Evolutionary conservation across 176 grass and related monocot species (phyloP), one percentile per base, ranked within the genome.

Genomic region (Areca catechu): DNA sequence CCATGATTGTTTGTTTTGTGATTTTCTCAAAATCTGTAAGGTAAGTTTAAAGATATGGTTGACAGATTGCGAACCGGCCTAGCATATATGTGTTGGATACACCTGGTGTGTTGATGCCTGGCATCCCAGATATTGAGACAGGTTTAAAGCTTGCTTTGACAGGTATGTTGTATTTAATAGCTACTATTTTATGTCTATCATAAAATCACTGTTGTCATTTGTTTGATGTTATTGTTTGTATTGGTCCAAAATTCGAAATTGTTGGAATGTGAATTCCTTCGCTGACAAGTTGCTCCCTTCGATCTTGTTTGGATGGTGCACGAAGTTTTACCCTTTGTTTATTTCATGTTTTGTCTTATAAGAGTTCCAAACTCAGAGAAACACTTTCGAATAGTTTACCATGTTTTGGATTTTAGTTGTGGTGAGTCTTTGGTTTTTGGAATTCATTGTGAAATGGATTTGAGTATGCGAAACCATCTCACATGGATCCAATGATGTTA

Each of bases 81-180:
- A 97, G 86, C 79, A 91, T 97, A 58, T 97, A 97, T 82, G 92
- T 97, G 22, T 76, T 97, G 77, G 86, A 97, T 75, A 97, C 92
- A 63, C 92, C 92, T 48, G 92, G 92, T 71, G 83, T 97, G 56
- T 60, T 97, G 54, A 83, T 97, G 54, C 92, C 92, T 71, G 88
- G 86, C 75, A 97, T 97, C 50, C 72, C 92, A 67, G 80, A 97
- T 61, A 88, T 97, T 78, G 92, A 90, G 51, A 87, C 83, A 22
- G 86, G 92, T 59, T 63, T 97, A 79, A 97, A 85, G 78, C 92
- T 91, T 74, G 92, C 86, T 72, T 67, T 97, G 62, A 91, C 92
- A 82, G 92, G 92, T 97, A 77, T 3, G 7, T 0, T 3, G 18
- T 59, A 47, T 15, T 15, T 58, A 43, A 43, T 62, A 48, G 20